These are phyloP conservation scores for Xerophyta viscosa DNA, from an alignment of 106 monocot species.

Conservation along the genomic window DNA sequence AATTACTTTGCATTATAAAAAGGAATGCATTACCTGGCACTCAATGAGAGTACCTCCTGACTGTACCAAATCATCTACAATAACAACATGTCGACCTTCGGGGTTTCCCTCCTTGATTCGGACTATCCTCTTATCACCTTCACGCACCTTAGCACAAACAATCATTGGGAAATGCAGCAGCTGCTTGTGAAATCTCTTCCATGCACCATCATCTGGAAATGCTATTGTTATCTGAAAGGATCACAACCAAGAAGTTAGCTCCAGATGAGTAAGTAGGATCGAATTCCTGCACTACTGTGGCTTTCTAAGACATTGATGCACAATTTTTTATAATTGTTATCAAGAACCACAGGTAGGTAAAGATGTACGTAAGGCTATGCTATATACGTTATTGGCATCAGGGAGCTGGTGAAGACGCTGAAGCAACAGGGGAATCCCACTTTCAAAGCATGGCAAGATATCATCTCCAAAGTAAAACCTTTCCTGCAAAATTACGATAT, in stretches of 20 bases:
- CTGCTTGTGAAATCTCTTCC: constrained; percentile 97
- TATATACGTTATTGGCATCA: constrained; percentile 68
- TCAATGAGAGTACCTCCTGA: constrained; percentile 93
- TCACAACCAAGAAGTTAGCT: no score
- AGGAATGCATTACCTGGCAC: constrained; percentile 56
- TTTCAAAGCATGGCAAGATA: constrained; percentile 60
- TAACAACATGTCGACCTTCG: constrained; percentile 83
- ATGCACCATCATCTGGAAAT: constrained; percentile 98
- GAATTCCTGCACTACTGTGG: not conserved
- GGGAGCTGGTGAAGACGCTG: constrained; percentile 77
- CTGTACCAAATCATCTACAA: constrained; percentile 95
- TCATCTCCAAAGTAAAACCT: constrained; percentile 98
- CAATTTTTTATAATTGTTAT: no score
- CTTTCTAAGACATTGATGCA: no score
- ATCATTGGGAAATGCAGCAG: constrained; percentile 81
- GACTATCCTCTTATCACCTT: constrained; percentile 92
- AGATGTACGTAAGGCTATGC: not conserved
- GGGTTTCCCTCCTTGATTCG: constrained; percentile 81
- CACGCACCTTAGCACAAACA: constrained; percentile 82
- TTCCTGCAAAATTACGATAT: constrained; percentile 50
- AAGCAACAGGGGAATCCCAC: constrained; percentile 42
- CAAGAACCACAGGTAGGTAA: no score
- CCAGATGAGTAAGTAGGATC: no score
- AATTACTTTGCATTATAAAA: no score
- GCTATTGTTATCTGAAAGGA: constrained; percentile 71